Evolutionary conservation across 2,329 filamentous ascomycete genomes (phyloP).

Genomic region (Nemania bipapillata): DNA sequence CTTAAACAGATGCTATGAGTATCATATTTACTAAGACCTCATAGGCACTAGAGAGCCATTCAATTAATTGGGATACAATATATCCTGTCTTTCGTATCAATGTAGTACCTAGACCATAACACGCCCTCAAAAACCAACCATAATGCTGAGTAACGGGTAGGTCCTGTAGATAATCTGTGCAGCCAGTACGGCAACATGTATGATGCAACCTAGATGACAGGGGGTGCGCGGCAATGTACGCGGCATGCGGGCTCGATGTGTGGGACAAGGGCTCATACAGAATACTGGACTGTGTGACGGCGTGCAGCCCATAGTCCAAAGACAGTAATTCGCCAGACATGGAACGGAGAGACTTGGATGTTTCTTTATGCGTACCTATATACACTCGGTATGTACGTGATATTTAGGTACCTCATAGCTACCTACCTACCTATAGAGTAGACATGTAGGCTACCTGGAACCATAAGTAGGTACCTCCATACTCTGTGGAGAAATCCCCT

Average conservation of each 20-base stretch:
- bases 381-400: no score
- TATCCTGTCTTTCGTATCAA: neutral
- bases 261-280: no score
- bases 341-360: neutral
- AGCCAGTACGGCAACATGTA: neutral
- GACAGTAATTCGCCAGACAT: neutral
- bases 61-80: no score
- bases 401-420: no score
- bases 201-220: neutral
- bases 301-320: neutral
- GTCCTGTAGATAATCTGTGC: neutral
- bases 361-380: no score
- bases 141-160: neutral
- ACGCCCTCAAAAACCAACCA: neutral
- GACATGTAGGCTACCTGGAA: no score
- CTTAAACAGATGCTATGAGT: no score
- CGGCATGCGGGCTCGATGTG: constrained; percentile 30
- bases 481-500: no score
- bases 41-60: neutral
- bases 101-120: neutral
- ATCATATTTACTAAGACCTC: no score
- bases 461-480: no score
- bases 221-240: constrained; percentile 33
- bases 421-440: neutral
- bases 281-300: no score